Evolutionary conservation across 2,329 filamentous ascomycete genomes (phyloP).

Genomic region (Cryphonectria parasitica): DNA sequence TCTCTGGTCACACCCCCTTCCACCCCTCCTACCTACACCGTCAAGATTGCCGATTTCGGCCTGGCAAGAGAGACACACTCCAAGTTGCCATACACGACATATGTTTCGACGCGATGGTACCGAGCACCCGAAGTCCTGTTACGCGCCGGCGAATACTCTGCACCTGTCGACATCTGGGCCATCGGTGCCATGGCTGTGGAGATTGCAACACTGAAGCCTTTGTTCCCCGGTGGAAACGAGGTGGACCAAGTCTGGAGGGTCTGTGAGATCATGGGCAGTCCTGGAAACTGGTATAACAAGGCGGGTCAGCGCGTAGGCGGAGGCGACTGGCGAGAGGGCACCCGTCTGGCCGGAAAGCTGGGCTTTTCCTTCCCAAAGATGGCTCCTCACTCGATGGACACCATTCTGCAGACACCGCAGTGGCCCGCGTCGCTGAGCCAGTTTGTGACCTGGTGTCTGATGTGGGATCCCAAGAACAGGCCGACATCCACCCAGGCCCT

Average conservation of each 20-base stretch:
- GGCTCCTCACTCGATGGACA: constrained; percentile 96
- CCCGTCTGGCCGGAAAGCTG: constrained; percentile 88
- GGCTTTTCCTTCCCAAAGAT: constrained; percentile 99
- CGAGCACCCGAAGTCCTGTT: constrained; percentile 93
- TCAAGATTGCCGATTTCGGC: constrained; percentile 98
- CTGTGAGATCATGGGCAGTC: constrained; percentile 99
- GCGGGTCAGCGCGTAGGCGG: constrained; percentile 83
- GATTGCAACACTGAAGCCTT: constrained; percentile 91
- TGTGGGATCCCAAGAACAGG: constrained; percentile 95
- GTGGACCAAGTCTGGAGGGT: constrained; percentile 99
- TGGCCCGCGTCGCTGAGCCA: constrained; percentile 88
- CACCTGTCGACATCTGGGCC: constrained; percentile 98
- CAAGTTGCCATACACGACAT: constrained; percentile 94
- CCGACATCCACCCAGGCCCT: constrained; percentile 94
- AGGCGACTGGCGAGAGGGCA: constrained; percentile 96
- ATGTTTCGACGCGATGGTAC: constrained; percentile 98
- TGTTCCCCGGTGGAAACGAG: constrained; percentile 97
- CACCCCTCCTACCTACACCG: constrained; percentile 89
- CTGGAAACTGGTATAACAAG: constrained; percentile 97
- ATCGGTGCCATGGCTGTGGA: constrained; percentile 98
- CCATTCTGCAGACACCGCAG: constrained; percentile 84
- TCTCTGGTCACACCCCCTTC: constrained; percentile 91
- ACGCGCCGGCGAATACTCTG: constrained; percentile 93
- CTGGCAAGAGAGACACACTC: constrained; percentile 97
- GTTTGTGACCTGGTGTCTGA: constrained; percentile 97